A percentile compares a stretch with the other conserved stretches of the same genome.
These are phyloP conservation scores for Graphilbum ipis-grandicollis DNA, from an alignment of 2,329 filamentous ascomycete genomes.

Conservation along the genomic window DNA sequence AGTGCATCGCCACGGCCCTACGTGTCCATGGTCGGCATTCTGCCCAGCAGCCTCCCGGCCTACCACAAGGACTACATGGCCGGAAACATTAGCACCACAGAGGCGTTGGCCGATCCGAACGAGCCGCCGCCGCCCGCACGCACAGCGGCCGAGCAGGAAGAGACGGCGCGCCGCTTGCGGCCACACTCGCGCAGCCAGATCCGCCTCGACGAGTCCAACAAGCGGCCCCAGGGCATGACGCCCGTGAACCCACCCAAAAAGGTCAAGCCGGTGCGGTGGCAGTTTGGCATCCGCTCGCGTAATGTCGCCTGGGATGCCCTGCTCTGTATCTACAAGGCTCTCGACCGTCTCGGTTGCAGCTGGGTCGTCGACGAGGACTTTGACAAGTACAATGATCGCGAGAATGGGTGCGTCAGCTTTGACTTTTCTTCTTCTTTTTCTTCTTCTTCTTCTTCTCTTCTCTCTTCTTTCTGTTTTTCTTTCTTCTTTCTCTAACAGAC, in stretches of 20 bases:
- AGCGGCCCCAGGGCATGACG: conserved; percentile 43
- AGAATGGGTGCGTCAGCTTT: conserved; percentile 19
- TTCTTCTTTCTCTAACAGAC: neutral
- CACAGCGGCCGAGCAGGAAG: conserved; percentile 61
- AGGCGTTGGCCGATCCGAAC: conserved; percentile 25
- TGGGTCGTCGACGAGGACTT: conserved; percentile 59
- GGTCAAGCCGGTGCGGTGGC: conserved; percentile 75
- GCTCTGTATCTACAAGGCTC: conserved; percentile 83
- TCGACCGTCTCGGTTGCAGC: conserved; percentile 72
- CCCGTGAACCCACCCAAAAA: conserved; percentile 50
- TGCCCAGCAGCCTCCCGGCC: conserved; percentile 78
- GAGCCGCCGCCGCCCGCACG: conserved; percentile 33
- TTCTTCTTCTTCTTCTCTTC: no score
- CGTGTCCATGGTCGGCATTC: conserved; percentile 73
- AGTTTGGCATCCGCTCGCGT: conserved; percentile 89
- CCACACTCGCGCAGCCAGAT: conserved; percentile 63
- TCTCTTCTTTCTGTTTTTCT: neutral
- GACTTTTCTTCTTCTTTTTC: neutral
- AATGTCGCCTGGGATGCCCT: conserved; percentile 92
- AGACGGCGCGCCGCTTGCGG: conserved; percentile 64
- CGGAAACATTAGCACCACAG: conserved; percentile 28
- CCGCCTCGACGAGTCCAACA: conserved; percentile 46
- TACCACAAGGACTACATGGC: conserved; percentile 83
- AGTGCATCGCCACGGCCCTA: conserved; percentile 35
- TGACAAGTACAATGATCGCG: conserved; percentile 24